Evolutionary conservation across 2,329 filamentous ascomycete genomes (phyloP).

Genomic region (Chaetomium sp.): DNA sequence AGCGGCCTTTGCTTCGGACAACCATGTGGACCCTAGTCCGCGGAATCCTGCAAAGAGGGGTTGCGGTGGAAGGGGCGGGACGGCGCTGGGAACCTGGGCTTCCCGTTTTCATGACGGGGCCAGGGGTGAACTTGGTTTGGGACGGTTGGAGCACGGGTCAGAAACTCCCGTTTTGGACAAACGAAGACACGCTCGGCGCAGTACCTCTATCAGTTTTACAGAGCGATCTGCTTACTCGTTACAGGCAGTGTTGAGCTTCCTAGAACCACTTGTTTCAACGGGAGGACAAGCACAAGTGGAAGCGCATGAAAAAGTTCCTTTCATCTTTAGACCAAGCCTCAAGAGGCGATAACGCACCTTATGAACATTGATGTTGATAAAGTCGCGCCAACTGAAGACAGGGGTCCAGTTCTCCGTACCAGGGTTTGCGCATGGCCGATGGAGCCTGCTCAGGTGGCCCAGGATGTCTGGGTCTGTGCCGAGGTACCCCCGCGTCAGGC

Average conservation of each 20-base stretch:
- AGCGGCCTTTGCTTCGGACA: slow-evolving; percentile 1
- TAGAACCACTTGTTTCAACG: too few species aligned
- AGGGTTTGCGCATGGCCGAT: not conserved
- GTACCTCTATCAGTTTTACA: too few species aligned
- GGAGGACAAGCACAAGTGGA: too few species aligned
- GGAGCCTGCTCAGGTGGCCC: not conserved
- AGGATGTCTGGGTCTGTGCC: not conserved
- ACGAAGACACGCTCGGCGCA: too few species aligned
- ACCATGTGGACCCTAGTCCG: not conserved
- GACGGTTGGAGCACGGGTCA: not conserved
- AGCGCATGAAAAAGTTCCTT: too few species aligned
- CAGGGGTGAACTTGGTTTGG: not conserved
- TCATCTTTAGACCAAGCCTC: too few species aligned
- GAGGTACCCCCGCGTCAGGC: slow-evolving; percentile 6
- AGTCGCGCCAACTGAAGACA: not conserved
- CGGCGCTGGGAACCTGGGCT: not conserved
- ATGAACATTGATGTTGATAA: too few species aligned
- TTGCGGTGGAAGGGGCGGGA: slow-evolving; percentile 1
- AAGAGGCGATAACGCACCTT: too few species aligned
- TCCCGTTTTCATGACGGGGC: slow-evolving; percentile 2
- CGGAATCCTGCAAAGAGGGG: slow-evolving; percentile 1
- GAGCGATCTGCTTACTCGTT: too few species aligned
- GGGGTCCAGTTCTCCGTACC: not conserved
- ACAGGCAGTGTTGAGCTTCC: too few species aligned
- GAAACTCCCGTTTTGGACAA: too few species aligned